phyloP scores from a whole-genome alignment of 1,284 basidiomycete species.

The Agroathelia rolfsii region DNA sequence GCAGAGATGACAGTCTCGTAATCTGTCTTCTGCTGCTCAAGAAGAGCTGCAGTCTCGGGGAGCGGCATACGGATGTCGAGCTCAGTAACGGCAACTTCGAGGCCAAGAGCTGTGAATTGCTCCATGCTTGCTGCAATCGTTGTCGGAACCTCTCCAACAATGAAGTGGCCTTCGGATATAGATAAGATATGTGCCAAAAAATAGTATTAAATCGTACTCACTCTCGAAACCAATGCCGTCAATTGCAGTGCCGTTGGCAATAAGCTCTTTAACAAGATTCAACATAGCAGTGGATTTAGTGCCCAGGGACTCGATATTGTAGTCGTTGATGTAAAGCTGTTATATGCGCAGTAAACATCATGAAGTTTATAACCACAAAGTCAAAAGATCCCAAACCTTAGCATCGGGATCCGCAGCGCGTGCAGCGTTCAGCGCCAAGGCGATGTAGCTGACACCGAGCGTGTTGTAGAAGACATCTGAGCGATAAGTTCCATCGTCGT shows the following conservation, averaged over 20 bases:
- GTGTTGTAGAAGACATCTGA: conserved; percentile 13
- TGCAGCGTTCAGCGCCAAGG: conserved; percentile 14
- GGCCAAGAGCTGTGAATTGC: conserved; percentile 36
- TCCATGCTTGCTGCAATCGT: conserved; percentile 31
- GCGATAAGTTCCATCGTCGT: conserved; percentile 15
- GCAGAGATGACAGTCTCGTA: conserved; percentile 14
- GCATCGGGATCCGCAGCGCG: conserved; percentile 16
- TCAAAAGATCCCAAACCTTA: too few relatives aligned
- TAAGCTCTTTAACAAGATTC: conserved; percentile 33
- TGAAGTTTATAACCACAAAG: too few relatives aligned
- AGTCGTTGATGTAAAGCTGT: conserved; percentile 29
- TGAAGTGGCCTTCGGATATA: conserved; percentile 41
- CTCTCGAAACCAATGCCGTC: conserved; percentile 40
- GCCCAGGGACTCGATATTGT: conserved; percentile 24
- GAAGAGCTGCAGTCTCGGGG: conserved; percentile 34
- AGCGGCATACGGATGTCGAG: conserved; percentile 44
- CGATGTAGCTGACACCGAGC: conserved; percentile 16
- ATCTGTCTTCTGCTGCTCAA: conserved; percentile 25
- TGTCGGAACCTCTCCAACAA: conserved; percentile 35
- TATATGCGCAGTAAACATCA: too few relatives aligned
- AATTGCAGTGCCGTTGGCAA: conserved; percentile 31
- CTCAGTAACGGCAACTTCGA: conserved; percentile 48
- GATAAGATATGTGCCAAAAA: background rate
- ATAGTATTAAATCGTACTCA: too few relatives aligned
- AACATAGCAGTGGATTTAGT: conserved; percentile 35